Percentiles rank a stretch among this genome's conserved stretches.
Conservation (phyloP, 2,329 filamentous ascomycete species). For the Geoglossum cookeanum region DNA sequence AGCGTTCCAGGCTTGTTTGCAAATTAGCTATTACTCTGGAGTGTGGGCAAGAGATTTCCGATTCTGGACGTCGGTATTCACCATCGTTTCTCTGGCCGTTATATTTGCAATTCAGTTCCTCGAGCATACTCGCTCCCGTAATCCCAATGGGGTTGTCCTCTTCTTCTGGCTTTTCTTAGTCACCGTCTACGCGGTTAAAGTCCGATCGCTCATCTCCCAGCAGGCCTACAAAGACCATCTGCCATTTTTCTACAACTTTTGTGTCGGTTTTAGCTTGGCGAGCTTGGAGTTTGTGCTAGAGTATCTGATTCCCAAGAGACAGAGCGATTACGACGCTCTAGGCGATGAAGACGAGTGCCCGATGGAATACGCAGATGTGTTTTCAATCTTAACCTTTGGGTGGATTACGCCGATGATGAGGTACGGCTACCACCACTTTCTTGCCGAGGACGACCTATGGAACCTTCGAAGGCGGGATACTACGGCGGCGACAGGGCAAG, state of each 20-base stretch:
- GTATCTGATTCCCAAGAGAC: slow-evolving; percentile 68
- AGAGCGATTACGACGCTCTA: slow-evolving; percentile 48
- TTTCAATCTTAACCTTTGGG: slow-evolving; percentile 81
- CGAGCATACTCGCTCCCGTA: slow-evolving; percentile 65
- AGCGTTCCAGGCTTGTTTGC: slow-evolving; percentile 52
- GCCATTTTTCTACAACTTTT: slow-evolving; percentile 62
- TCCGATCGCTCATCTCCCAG: slow-evolving; percentile 69
- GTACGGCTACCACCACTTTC: slow-evolving; percentile 73
- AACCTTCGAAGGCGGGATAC: slow-evolving; percentile 65
- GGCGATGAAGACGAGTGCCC: slow-evolving; percentile 40
- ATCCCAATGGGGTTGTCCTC: slow-evolving; percentile 72
- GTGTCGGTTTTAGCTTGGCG: slow-evolving; percentile 50
- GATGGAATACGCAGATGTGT: slow-evolving; percentile 81
- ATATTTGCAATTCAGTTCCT: slow-evolving; percentile 69
- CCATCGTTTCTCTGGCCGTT: slow-evolving; percentile 51
- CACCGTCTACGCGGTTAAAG: slow-evolving; percentile 60
- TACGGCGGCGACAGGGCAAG: slow-evolving; percentile 50
- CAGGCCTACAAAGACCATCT: slow-evolving; percentile 45
- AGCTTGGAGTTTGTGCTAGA: slow-evolving; percentile 57
- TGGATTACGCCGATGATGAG: slow-evolving; percentile 99
- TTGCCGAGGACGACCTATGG: slow-evolving; percentile 94
- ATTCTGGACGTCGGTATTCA: slow-evolving; percentile 61
- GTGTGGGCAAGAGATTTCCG: slow-evolving; percentile 68
- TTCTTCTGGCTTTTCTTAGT: slow-evolving; percentile 86
- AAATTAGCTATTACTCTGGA: slow-evolving; percentile 48